Evolutionary conservation across 2,329 filamentous ascomycete species (phyloP), one percentile per base, ranked within the genome.

Genomic region (Elsinoe necatrix): DNA sequence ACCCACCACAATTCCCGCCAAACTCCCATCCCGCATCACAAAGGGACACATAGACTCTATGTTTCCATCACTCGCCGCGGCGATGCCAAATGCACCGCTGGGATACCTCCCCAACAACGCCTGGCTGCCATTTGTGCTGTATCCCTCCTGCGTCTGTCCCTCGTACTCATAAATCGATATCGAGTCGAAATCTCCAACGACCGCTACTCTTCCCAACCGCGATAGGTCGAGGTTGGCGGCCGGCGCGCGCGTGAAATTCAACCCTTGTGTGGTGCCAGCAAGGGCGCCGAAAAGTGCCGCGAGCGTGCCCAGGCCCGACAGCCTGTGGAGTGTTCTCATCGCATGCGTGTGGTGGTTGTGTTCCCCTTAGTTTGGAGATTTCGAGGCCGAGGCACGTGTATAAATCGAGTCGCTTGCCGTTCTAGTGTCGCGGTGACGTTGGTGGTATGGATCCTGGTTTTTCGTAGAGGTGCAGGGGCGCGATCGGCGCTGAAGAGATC

Each of bases 31-130:
- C 57, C 79, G 77, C 64, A 78, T 73, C 54, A 83, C 77, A 64
- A 92, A 88, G 18, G 85, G 75, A 74, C 93, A 98, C 87, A 98
- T 93, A 61, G 89, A 80, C 66, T 84, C 80, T 66, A 98, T 95
- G 50, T 86, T 83, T 43, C 90, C 85, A 39, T 82, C 79, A 56
- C 86, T 81, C 54, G 96, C 74, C 55, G 85, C 81, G 50, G 96
- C 74, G 16, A 83, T 81, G 18, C 84, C 79, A 63, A 96, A 89
- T 25, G 84, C 82, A 64, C 91, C 90, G 72, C 95, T 93, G 2
- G 93, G 92, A 62, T 95, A 82, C 54, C 85, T 83, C 18, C 86
- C 82, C 56, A 96, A 80, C 39, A 98, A 80, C 16, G 88, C 86
- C 66, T 91, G 83, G 65, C 85, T 89, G 68, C 87, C 89, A 76